Conservation (phyloP, 2,329 filamentous ascomycete species). For the Neofusicoccum kwambonambiense region DNA sequence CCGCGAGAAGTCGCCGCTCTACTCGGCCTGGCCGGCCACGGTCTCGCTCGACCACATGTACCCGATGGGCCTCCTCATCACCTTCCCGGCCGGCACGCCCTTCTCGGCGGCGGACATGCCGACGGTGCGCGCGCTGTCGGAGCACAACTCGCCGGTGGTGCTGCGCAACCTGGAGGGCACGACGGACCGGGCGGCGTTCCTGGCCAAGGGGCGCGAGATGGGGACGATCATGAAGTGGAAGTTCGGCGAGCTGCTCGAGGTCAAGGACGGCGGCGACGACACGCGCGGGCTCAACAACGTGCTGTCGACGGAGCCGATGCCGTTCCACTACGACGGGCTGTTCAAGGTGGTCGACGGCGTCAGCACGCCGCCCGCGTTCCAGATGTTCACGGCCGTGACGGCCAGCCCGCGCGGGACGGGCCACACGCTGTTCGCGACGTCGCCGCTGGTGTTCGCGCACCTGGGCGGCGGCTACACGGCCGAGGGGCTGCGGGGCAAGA, state of each 20-base stretch:
- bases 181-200: constrained; percentile 45
- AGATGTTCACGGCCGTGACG: constrained; percentile 52
- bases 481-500: not conserved
- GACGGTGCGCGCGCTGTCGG: constrained; percentile 48
- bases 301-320: constrained; percentile 52
- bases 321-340: constrained; percentile 58
- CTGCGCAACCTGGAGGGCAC: constrained; percentile 54
- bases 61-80: constrained; percentile 26
- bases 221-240: constrained; percentile 53
- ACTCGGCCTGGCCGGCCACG: constrained; percentile 21
- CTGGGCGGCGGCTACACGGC: constrained; percentile 41
- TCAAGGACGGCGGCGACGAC: constrained; percentile 56
- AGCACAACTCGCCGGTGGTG: constrained; percentile 54
- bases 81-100: constrained; percentile 26
- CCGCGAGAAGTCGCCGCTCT: constrained; percentile 25
- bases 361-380: constrained; percentile 40
- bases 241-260: constrained; percentile 60
- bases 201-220: constrained; percentile 48
- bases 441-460: constrained; percentile 50
- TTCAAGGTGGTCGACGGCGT: constrained; percentile 51
- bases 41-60: constrained; percentile 28
- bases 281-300: constrained; percentile 53
- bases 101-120: constrained; percentile 46
- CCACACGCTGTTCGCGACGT: constrained; percentile 56
- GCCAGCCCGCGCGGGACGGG: constrained; percentile 52